A percentile compares a stretch with the other conserved stretches of the same genome.
phyloP scores from a whole-genome alignment of 2,329 filamentous ascomycete species.

The Beauveria sp. region DNA sequence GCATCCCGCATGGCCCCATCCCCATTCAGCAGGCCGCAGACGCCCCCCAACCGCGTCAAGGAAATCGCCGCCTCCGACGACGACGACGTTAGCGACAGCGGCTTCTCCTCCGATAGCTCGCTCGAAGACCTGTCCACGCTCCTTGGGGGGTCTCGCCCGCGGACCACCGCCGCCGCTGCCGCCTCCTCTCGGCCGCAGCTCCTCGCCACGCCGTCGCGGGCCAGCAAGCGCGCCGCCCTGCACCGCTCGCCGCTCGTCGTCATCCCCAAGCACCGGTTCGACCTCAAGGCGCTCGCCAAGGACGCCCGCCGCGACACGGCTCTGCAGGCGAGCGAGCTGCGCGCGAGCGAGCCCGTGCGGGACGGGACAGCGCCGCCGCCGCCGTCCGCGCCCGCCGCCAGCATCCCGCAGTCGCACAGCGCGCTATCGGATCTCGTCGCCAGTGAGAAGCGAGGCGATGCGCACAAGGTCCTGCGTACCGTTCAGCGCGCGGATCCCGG shows the following conservation, averaged over 20 bases:
- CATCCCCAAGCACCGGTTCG: slow-evolving; percentile 52
- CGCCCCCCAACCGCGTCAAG: background rate
- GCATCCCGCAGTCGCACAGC: background rate
- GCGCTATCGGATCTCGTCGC: slow-evolving; percentile 25
- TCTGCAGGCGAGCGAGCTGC: slow-evolving; percentile 46
- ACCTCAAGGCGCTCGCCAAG: slow-evolving; percentile 53
- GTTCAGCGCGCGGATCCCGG: slow-evolving; percentile 42
- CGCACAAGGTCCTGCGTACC: slow-evolving; percentile 38
- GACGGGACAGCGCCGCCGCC: slow-evolving; percentile 5
- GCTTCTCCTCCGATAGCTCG: slow-evolving; percentile 50
- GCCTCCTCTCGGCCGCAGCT: slow-evolving; percentile 1
- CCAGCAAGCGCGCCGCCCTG: slow-evolving; percentile 32
- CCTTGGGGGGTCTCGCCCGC: slow-evolving; percentile 21
- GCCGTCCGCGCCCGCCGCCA: background rate
- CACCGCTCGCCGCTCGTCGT: slow-evolving; percentile 42
- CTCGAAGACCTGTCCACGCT: slow-evolving; percentile 41
- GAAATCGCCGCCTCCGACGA: slow-evolving; percentile 66
- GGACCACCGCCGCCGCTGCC: slow-evolving; percentile 2
- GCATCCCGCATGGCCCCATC: slow-evolving; percentile 5
- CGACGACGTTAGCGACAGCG: slow-evolving; percentile 55
- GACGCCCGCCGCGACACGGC: slow-evolving; percentile 53
- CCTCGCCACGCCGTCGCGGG: background rate
- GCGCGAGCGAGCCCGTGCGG: slow-evolving; percentile 27
- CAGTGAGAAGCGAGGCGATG: slow-evolving; percentile 29
- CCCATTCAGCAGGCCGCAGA: slow-evolving; percentile 37